These are phyloP conservation scores for Aspergillus bombycis DNA, from an alignment of 2,329 filamentous ascomycete species.

Conservation along the genomic window DNA sequence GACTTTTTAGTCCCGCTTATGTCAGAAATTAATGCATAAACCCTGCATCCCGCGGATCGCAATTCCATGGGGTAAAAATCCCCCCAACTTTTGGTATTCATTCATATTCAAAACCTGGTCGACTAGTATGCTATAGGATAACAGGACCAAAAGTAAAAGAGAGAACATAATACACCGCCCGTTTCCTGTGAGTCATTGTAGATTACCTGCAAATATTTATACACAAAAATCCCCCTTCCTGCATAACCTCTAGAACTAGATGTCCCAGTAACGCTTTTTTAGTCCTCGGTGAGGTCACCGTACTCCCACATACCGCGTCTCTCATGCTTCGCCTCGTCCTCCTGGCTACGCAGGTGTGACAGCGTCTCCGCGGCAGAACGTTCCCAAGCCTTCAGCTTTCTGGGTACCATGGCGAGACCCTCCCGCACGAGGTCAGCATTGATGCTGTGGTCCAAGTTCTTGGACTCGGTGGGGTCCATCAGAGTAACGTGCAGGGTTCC, in stretches of 20 bases:
- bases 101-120: neutral
- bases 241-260: constrained; percentile 4
- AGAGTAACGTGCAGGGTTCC: constrained; percentile 84
- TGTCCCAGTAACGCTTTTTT: constrained; percentile 27
- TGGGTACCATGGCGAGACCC: constrained; percentile 87
- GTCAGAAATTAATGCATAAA: neutral
- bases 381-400: constrained; percentile 92
- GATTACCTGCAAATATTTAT: constrained; percentile 13
- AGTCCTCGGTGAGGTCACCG: constrained; percentile 91
- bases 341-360: constrained; percentile 70
- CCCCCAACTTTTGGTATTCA: neutral
- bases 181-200: neutral
- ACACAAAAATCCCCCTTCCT: constrained; percentile 9
- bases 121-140: constrained; percentile 13
- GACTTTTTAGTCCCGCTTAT: neutral
- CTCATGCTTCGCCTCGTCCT: constrained; percentile 77
- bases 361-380: constrained; percentile 72
- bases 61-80: neutral
- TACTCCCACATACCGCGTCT: constrained; percentile 97
- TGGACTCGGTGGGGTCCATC: constrained; percentile 71
- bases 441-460: constrained; percentile 73
- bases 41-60: neutral
- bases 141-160: neutral
- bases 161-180: neutral
- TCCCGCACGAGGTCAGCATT: constrained; percentile 85